Base-by-base conservation (phyloP, 2,329 filamentous ascomycete genomes). In the Sordariomycetes sp. region DNA sequence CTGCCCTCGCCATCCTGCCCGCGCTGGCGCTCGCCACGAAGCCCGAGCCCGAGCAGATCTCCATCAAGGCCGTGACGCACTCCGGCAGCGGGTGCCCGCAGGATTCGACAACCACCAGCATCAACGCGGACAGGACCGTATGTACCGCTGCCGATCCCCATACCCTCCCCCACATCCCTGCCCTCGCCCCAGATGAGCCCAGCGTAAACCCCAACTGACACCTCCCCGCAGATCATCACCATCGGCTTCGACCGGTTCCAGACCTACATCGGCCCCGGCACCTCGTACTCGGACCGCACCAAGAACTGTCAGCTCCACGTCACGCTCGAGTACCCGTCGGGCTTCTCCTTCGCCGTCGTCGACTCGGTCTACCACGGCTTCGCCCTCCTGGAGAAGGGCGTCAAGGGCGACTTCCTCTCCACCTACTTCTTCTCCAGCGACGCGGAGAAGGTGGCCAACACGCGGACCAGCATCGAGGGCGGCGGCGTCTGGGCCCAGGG, bases 351-450 rank as follows among this genome's bases (percentile, higher is more conserved):
- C 60, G 65, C 68, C 28, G 61, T 71, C 40, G 67, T 71, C 34
- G 66, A 71, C 61, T 68, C 67, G 34, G 69, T 68, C 48, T 71
- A 71, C 61, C 69, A 71, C 64, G 69, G 69, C 22, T 71, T 68
- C 46, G 69, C 69, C 16, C 68, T 69, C 60, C 64, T 71, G 24
- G 69, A 71, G 57, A 56, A 60, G 46, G 67, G 67, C 8, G 65
- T 70, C 51, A 70, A 67, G 8, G 68, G 68, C 14, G 69, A 65
- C 24, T 71, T 71, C 60, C 67, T 67, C 60, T 70, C 68, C 55
- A 71, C 68, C 20, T 71, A 71, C 63, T 71, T 65, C 61, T 71
- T 70, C 62, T 68, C 65, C 50, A 65, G 68, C 59, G 68, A 70
- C 43, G 68, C 69, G 18, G 66, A 64, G 48, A 59, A 62, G 65